Base-by-base conservation (phyloP, 1,284 basidiomycete genomes). In the Ceratobasidium theobromae region DNA sequence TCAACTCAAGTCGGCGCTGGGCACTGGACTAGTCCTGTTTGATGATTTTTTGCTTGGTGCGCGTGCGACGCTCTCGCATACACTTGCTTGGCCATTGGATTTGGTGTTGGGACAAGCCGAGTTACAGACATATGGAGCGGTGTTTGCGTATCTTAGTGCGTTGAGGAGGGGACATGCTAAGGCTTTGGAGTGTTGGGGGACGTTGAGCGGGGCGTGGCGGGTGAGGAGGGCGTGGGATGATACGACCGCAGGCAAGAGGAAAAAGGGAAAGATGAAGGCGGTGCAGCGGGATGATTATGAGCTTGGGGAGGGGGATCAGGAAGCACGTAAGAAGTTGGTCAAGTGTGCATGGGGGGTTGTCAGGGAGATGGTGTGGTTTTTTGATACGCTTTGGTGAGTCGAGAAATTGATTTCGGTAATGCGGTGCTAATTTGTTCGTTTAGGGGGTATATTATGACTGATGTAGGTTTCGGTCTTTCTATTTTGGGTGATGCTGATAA, bases 321-420 rank as follows among this genome's bases (percentile, higher is more conserved):
- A 53, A 40, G 80, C 80, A 12, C 81, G 89, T 32, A 82, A 82
- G 68, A 78, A 79, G 64, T 79, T 94, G 18, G 77, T 93, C 53
- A 80, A 93, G 65, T 86, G 85, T 70, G 88, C 88, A 0, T 96
- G 93, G 93, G 91, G 90, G 0, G 82, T 89, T 16, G 87, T 93
- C 16, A 77, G 91, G 69, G 85, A 89, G 71, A 94, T 95, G 91
- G 84, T 87, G 51, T 95, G 93, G 91, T 95, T 95, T 74, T 78
- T 96, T 66, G 93, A 95, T 72, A 87, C 85, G 33, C 74, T 95
- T 6, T 77, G 91, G 57, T 62, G 33, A 62, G 57, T 49, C 8
- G n/a, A 1, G 16, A 8, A 8, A 38, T 38, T 38, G 16, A 16
- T 38, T 38, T 8, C 8, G 16, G 16, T 38, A 38, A 38, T 16